Conservation (phyloP, 2,329 filamentous ascomycete genomes). For the Acrocalymma vagum region DNA sequence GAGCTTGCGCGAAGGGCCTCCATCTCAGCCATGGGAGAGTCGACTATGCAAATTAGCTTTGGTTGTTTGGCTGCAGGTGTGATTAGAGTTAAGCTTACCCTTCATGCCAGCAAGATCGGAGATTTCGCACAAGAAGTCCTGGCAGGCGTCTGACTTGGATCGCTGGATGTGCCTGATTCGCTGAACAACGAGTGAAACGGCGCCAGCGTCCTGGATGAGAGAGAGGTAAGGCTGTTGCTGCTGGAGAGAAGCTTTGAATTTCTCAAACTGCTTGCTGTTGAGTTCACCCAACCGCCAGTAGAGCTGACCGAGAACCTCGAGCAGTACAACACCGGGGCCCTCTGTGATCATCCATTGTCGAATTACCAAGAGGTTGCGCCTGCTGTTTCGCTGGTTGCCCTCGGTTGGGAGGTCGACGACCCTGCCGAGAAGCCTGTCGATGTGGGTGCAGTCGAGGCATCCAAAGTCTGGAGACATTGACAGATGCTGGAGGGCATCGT, state of each 20-base stretch:
- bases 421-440: conserved; percentile 41
- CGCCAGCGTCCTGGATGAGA: conserved; percentile 33
- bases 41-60: conserved; percentile 28
- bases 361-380: conserved; percentile 43
- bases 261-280: conserved; percentile 46
- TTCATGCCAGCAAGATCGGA: conserved; percentile 39
- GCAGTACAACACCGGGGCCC: conserved; percentile 39
- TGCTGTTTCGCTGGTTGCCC: conserved; percentile 43
- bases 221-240: conserved; percentile 35
- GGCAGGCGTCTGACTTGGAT: conserved; percentile 42
- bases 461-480: conserved; percentile 41
- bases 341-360: conserved; percentile 46
- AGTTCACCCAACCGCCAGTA: conserved; percentile 46
- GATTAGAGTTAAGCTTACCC: conserved; percentile 20
- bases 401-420: conserved; percentile 46
- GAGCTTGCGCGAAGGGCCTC: conserved; percentile 31
- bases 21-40: conserved; percentile 34
- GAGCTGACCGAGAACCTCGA: conserved; percentile 44
- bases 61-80: neutral
- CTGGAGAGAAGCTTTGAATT: conserved; percentile 40
- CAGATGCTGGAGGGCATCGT: conserved; percentile 44
- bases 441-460: conserved; percentile 42
- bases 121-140: conserved; percentile 43
- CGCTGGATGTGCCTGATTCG: conserved; percentile 42
- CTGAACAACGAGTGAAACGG: conserved; percentile 38